Percentiles rank a stretch among this genome's conserved stretches.
These are phyloP conservation scores for Aurantiochytrium sp. DNA, from an alignment of 108 stramenopile genomes.

Conservation along the genomic window DNA sequence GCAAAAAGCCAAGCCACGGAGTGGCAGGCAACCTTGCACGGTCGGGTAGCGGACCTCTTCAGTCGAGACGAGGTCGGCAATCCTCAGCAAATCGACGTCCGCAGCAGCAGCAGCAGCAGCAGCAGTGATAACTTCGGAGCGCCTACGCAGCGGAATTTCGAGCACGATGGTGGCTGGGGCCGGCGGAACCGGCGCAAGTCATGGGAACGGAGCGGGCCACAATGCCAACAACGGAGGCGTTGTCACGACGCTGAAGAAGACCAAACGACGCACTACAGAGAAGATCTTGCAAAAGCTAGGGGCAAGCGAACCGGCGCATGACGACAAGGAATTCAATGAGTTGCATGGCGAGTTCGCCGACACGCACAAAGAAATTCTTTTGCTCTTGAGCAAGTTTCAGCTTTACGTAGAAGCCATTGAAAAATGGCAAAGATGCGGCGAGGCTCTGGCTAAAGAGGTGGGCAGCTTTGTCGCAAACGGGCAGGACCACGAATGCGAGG, in stretches of 20 bases:
- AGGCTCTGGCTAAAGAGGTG: neutral
- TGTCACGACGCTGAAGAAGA: neutral
- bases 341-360: neutral
- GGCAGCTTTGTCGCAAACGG: neutral
- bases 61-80: too few species aligned
- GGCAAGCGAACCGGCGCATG: neutral
- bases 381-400: neutral
- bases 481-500: neutral
- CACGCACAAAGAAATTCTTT: neutral
- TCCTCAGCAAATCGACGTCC: too few species aligned
- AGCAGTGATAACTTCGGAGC: too few species aligned
- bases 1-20: too few species aligned
- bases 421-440: neutral
- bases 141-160: too few species aligned
- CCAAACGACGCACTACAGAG: neutral
- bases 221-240: neutral
- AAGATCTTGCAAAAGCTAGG: slow-evolving; percentile 9
- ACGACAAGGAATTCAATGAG: slow-evolving; percentile 1
- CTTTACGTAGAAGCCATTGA: neutral
- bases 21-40: too few species aligned
- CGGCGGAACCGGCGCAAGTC: neutral
- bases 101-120: too few species aligned
- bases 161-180: neutral
- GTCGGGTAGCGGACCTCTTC: too few species aligned
- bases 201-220: neutral